Percentiles rank a stretch among this genome's conserved stretches.
phyloP scores from a whole-genome alignment of 164 flowering plant genomes.

The Akebia trifoliata region DNA sequence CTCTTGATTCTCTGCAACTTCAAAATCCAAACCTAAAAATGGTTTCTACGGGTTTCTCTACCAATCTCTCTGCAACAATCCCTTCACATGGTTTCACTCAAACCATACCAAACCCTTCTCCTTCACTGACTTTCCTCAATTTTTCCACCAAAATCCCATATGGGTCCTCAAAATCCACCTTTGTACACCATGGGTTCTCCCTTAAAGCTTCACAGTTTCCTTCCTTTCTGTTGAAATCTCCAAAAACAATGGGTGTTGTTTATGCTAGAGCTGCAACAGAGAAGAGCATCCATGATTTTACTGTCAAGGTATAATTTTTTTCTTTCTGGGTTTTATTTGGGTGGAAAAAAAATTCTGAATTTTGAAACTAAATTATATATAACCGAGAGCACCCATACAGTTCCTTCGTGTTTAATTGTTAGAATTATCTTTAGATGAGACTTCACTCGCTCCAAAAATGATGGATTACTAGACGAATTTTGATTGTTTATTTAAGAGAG shows the following conservation, averaged over 20 bases:
- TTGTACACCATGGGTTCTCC: constrained; percentile 37
- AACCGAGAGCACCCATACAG: background rate
- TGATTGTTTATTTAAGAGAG: too few species aligned
- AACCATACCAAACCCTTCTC: constrained; percentile 19
- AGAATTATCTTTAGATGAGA: background rate
- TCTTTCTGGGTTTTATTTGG: background rate
- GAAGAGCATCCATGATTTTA: constrained; percentile 71
- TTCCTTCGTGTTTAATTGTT: background rate
- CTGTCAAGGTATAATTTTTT: constrained; percentile 58
- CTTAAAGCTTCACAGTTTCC: constrained; percentile 18
- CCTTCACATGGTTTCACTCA: constrained; percentile 19
- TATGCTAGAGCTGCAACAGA: constrained; percentile 71
- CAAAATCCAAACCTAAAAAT: constrained; percentile 5
- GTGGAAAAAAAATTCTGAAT: background rate
- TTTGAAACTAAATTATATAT: background rate
- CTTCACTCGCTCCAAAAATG: background rate
- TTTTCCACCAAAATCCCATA: constrained; percentile 28
- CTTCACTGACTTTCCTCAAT: constrained; percentile 16
- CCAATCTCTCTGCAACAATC: constrained; percentile 22
- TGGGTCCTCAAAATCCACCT: constrained; percentile 41
- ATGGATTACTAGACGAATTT: too few species aligned
- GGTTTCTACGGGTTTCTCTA: constrained; percentile 35
- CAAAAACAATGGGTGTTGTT: constrained; percentile 27
- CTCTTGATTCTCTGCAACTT: background rate
- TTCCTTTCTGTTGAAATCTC: constrained; percentile 27